Base-by-base conservation (phyloP, 2,329 filamentous ascomycete genomes). In the Akanthomyces muscarius region DNA sequence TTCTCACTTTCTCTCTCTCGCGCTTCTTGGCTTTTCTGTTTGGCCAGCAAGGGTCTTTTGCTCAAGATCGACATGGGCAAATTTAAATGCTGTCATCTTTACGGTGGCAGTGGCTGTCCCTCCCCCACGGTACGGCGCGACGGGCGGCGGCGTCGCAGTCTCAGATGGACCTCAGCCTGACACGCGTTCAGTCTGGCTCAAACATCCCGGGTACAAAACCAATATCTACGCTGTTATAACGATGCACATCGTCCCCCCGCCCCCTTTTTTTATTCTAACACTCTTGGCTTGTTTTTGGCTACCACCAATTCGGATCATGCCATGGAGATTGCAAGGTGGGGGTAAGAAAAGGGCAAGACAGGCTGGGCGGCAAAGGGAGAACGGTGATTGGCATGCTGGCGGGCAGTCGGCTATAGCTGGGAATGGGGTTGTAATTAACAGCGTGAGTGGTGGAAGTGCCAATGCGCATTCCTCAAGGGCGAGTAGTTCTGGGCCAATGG, bases 161-260 rank as follows among this genome's bases (percentile, higher is more conserved):
- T 58, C 44, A 23, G 55, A 28, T 48, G 23, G 41, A 33, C 54
- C 13, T 58, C 55, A 48, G 55, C 55, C 45, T 59, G 56, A 45
- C 45, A 59, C 56, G 45, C 16, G 44, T 41, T 30, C 18, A 36
- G 33, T 44, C 42, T 23, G 18, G 25, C 44, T 25, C 55, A 50
- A 58, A 41, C 45, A 58, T 25, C 13, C 44, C 21, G 7, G 55
- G 30, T n/a, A 14, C 55, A 38, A 41, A 50, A 33, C 18, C 7
- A 21, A 41, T 51, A 30, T n/a, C 4, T 13, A 33, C 33, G 21
- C 18, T 50, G 5, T 51, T 42, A 42, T 42, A 14, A 21, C 14
- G 21, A 59, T 59, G 56, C 21, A 6, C 7, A 50, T 44, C 54
- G 38, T 33, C 23, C 4, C 23, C 45, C 21, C 56, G 21, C 33